phyloP scores from a whole-genome alignment of 306 rosid species.

The Ormosia emarginata region DNA sequence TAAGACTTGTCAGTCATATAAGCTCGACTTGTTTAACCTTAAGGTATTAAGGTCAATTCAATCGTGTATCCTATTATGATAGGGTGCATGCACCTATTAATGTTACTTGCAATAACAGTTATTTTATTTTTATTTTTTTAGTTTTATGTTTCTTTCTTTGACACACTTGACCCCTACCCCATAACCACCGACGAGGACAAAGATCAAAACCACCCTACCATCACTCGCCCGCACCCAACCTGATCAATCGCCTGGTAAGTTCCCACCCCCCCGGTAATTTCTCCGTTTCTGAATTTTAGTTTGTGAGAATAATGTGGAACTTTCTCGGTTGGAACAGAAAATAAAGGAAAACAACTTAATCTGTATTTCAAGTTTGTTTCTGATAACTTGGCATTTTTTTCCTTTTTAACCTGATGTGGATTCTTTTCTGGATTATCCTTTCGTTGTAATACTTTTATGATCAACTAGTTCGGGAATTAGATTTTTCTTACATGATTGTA shows the following conservation, averaged over 20 bases:
- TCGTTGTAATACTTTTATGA: background rate
- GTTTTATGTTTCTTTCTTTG: no score
- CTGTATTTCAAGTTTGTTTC: background rate
- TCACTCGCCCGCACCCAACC: constrained; percentile 27
- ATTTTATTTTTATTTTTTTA: no score
- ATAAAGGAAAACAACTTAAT: background rate
- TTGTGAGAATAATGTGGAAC: background rate
- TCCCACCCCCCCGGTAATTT: background rate
- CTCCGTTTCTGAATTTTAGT: background rate
- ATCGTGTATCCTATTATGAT: no score
- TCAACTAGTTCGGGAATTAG: background rate
- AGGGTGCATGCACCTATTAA: no score
- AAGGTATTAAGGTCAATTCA: no score
- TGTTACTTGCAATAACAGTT: no score
- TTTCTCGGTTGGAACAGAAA: background rate
- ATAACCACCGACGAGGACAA: no score
- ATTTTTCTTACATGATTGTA: background rate
- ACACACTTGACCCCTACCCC: no score
- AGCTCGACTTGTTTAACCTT: no score
- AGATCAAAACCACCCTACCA: no score
- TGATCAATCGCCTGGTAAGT: constrained; percentile 15
- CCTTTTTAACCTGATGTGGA: background rate
- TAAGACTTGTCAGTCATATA: no score
- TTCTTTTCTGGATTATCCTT: background rate
- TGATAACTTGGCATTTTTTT: background rate